Conservation (phyloP, 345 rosid genomes). For the Pistacia atlantica region DNA sequence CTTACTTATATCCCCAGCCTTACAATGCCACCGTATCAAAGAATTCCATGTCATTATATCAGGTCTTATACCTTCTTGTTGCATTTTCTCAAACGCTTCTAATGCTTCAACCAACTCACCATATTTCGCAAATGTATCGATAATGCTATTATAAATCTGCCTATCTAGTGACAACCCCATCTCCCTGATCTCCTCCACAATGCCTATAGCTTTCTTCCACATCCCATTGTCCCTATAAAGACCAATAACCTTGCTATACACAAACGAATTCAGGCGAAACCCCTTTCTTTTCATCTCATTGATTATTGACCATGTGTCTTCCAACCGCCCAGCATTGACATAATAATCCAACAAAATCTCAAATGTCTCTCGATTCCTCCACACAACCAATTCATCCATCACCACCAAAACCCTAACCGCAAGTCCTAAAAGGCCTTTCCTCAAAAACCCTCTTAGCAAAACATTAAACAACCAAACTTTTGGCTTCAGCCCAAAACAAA, state of each 20-base stretch:
- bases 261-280: conserved; percentile 44
- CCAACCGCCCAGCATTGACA: conserved; percentile 61
- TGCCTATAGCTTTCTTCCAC: conserved; percentile 75
- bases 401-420: conserved; percentile 39
- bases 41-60: conserved; percentile 67
- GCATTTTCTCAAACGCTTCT: conserved; percentile 49
- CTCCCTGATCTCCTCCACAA: conserved; percentile 57
- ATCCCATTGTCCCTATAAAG: conserved; percentile 75
- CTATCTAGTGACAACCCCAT: conserved; percentile 50
- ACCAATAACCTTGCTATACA: conserved; percentile 55
- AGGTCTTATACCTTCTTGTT: conserved; percentile 45
- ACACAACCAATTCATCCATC: conserved; percentile 39
- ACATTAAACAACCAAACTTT: conserved; percentile 38
- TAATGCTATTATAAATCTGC: conserved; percentile 55
- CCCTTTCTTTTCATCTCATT: conserved; percentile 55
- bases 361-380: conserved; percentile 44
- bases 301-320: conserved; percentile 59
- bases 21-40: conserved; percentile 64
- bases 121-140: conserved; percentile 64
- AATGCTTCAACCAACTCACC: conserved; percentile 63
- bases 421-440: conserved; percentile 56
- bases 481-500: conserved; percentile 37
- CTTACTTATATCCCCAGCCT: conserved; percentile 43
- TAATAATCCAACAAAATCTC: conserved; percentile 58
- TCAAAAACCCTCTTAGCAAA: conserved; percentile 55